Conservation (phyloP, 1,139 yeast species). For the Hyphopichia pseudoburtonii region DNA sequence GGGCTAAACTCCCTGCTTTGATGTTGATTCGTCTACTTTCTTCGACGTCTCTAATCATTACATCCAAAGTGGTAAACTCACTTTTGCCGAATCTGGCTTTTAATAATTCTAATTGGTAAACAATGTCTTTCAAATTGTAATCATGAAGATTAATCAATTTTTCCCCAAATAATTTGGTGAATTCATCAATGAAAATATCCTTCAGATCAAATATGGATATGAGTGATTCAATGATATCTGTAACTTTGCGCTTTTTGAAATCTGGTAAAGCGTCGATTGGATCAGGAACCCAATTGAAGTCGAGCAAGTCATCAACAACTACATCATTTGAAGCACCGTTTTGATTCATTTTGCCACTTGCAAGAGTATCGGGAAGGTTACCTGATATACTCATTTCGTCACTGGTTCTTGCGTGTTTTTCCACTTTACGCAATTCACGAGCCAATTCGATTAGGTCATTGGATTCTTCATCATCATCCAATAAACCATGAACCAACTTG, state of each 20-base stretch:
- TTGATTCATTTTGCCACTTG: background rate
- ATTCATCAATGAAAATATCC: constrained; percentile 70
- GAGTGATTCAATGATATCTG: constrained; percentile 71
- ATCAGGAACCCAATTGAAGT: constrained; percentile 79
- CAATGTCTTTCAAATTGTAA: constrained; percentile 44
- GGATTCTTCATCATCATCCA: constrained; percentile 47
- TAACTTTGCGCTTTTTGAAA: constrained; percentile 61
- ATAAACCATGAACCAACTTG: constrained; percentile 69
- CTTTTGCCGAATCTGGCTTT: constrained; percentile 66
- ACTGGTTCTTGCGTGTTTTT: constrained; percentile 8
- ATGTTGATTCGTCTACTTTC: constrained; percentile 46
- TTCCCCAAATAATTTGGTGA: constrained; percentile 64
- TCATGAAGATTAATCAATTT: constrained; percentile 51
- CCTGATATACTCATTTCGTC: constrained; percentile 11
- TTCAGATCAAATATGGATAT: constrained; percentile 78
- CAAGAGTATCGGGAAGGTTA: background rate
- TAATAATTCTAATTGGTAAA: constrained; percentile 49
- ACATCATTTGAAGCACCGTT: constrained; percentile 1
- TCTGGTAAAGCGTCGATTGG: constrained; percentile 93
- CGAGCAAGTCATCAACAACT: constrained; percentile 37
- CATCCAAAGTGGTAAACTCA: constrained; percentile 69
- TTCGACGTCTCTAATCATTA: constrained; percentile 80
- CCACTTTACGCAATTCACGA: constrained; percentile 42
- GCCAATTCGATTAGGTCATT: constrained; percentile 53
- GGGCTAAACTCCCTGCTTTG: constrained; percentile 19